These are phyloP conservation scores for Aspergillus sclerotioniger DNA, from an alignment of 495 filamentous ascomycete genomes.

Conservation along the genomic window DNA sequence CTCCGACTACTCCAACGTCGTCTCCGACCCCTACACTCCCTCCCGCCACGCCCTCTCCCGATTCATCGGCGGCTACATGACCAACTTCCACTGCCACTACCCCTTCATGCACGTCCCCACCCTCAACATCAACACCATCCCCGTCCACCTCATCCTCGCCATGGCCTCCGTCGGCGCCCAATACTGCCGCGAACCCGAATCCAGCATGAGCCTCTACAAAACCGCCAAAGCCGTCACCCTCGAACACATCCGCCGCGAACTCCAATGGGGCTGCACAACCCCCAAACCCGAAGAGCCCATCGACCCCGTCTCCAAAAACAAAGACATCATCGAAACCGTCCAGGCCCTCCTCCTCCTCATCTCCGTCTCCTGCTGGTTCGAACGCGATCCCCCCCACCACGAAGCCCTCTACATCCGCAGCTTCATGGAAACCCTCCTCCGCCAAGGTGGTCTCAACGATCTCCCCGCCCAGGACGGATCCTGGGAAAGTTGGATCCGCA, in stretches of 20 bases:
- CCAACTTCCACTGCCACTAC: conserved; percentile 66
- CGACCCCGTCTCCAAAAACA: conserved; percentile 21
- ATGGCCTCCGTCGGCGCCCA: conserved; percentile 65
- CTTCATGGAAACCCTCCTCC: conserved; percentile 33
- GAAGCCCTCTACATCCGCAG: conserved; percentile 37
- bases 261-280: conserved; percentile 21
- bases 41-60: conserved; percentile 63
- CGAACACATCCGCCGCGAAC: conserved; percentile 36
- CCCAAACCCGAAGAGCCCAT: neutral
- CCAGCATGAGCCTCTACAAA: conserved; percentile 48
- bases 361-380: conserved; percentile 38
- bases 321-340: conserved; percentile 31
- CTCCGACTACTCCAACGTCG: conserved; percentile 31
- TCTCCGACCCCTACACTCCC: conserved; percentile 36
- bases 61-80: conserved; percentile 66
- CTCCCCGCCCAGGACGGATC: conserved; percentile 34
- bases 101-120: conserved; percentile 69
- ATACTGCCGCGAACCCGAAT: conserved; percentile 51
- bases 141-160: conserved; percentile 61
- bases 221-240: conserved; percentile 40
- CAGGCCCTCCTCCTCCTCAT: conserved; percentile 35
- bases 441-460: conserved; percentile 34
- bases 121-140: conserved; percentile 49
- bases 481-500: conserved; percentile 50
- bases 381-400: conserved; percentile 35